Base-by-base conservation (phyloP, 805 yeast genomes). In the Kazachstania bromeliacearum region DNA sequence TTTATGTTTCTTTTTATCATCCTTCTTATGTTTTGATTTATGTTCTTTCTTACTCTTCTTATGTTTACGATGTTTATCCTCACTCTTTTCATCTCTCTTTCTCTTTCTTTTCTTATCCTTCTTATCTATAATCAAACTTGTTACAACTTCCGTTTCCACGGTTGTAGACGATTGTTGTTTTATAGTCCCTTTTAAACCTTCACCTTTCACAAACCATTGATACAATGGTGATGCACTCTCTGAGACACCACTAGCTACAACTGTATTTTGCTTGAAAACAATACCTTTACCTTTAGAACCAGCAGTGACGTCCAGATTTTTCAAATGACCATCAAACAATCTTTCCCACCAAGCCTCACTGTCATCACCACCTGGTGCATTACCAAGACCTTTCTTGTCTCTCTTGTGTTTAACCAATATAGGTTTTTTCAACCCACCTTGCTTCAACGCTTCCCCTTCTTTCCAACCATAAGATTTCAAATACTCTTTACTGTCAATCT, bases 281-380 rank as follows among this genome's bases (percentile, higher is more conserved):
- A 83, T 67, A 1, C 64, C 64, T 4, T 51, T 53, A 3, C 51
- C 60, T n/a, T 35, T 26, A 12, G 50, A 55, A 14, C 36, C 47
- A 12, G 40, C 42, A 15, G 44, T 57, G 6, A 85, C 84, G 39
- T 83, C 85, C 34, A 92, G 57, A 7, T 75, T 72, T 52, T 85
- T 84, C 44, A 89, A 68, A 46, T 87, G 96, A 2, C 96, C 96
- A 59, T 89, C 96, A 63, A 92, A 92, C 31, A 89, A 67, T 44
- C 84, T 71, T 47, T 89, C 98, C 98, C 98, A 89, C 98, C 98
- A 89, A 31, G 85, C 80, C 45, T 84, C 95, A 12, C 78, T 73
- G 46, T 85, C 92, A 35, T 76, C 79, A 7, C 67, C 63, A 17
- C 71, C 70, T 32, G 67, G 63, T 18, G 74, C 77, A 53, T 81